Percentiles rank a stretch among this genome's conserved stretches.
These are phyloP conservation scores for Basidioascus undulatus DNA, from an alignment of 768 basidiomycete species.

Conservation along the genomic window DNA sequence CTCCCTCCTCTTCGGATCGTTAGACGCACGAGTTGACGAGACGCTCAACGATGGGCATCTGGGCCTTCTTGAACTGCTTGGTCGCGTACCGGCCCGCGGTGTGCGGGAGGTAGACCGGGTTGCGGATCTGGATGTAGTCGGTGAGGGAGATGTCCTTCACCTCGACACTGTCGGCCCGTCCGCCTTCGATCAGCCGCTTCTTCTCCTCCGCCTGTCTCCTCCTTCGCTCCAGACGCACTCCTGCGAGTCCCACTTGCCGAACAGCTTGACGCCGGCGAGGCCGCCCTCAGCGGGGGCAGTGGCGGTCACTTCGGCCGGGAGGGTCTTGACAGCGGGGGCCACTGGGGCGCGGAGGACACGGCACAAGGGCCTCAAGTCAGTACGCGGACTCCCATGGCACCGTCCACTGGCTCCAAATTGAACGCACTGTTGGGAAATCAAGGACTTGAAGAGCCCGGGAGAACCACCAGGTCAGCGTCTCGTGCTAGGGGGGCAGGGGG, in stretches of 20 bases:
- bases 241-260: slow-evolving; percentile 96
- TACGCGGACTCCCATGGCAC: too few species aligned
- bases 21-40: slow-evolving; percentile 74
- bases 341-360: too few species aligned
- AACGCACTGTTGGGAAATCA: too few species aligned
- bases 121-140: slow-evolving; percentile 98
- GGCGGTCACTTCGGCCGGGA: too few species aligned
- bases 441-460: too few species aligned
- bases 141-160: slow-evolving; percentile 97
- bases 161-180: slow-evolving; percentile 41
- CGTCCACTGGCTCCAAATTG: too few species aligned
- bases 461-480: too few species aligned
- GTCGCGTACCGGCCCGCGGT: slow-evolving; percentile 98
- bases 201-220: neutral
- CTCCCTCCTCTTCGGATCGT: neutral
- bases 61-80: slow-evolving; percentile 99
- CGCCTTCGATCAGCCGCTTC: neutral
- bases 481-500: too few species aligned
- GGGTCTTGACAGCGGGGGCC: too few species aligned
- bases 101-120: slow-evolving; percentile 92
- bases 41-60: slow-evolving; percentile 99
- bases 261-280: slow-evolving; percentile 58
- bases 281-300: too few species aligned
- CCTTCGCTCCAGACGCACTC: slow-evolving; percentile 37
- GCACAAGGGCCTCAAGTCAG: too few species aligned